A percentile compares a stretch with the other conserved stretches of the same genome.
phyloP scores from a whole-genome alignment of 164 flowering plant genomes.

The Magnolia changhungtana region DNA sequence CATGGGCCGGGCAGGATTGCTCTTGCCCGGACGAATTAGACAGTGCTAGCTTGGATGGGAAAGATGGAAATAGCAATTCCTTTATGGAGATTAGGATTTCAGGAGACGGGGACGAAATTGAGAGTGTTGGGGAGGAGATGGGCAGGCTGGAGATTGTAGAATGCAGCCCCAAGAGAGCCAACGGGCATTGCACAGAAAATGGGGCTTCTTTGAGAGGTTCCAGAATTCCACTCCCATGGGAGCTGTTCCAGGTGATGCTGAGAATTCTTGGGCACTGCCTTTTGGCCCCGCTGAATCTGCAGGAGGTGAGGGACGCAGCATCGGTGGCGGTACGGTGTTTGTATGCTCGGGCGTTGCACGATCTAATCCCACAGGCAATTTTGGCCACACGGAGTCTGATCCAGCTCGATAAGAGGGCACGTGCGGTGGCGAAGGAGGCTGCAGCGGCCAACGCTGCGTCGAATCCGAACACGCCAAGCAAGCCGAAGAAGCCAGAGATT shows the following conservation, averaged over 20 bases:
- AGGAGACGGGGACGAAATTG: slow-evolving; percentile 22
- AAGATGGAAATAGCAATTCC: slow-evolving; percentile 2
- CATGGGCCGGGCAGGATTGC: slow-evolving; percentile 88
- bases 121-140: slow-evolving; percentile 32
- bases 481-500: slow-evolving; percentile 84
- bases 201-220: slow-evolving; percentile 25
- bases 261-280: slow-evolving; percentile 88
- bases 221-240: slow-evolving; percentile 94
- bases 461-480: slow-evolving; percentile 72
- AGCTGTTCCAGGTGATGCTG: slow-evolving; percentile 71
- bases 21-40: slow-evolving; percentile 37
- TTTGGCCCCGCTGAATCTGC: slow-evolving; percentile 65
- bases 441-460: slow-evolving; percentile 44
- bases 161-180: background rate
- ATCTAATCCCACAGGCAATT: slow-evolving; percentile 80
- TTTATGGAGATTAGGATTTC: slow-evolving; percentile 14
- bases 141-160: slow-evolving; percentile 32
- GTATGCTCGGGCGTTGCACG: slow-evolving; percentile 91
- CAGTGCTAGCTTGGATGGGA: background rate
- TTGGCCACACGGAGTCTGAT: slow-evolving; percentile 81
- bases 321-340: slow-evolving; percentile 67
- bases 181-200: slow-evolving; percentile 8
- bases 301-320: slow-evolving; percentile 77
- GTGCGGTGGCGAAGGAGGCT: slow-evolving; percentile 34
- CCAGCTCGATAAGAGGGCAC: slow-evolving; percentile 69